Base-by-base conservation (phyloP, 768 basidiomycete genomes). In the Lentinus brumalis region DNA sequence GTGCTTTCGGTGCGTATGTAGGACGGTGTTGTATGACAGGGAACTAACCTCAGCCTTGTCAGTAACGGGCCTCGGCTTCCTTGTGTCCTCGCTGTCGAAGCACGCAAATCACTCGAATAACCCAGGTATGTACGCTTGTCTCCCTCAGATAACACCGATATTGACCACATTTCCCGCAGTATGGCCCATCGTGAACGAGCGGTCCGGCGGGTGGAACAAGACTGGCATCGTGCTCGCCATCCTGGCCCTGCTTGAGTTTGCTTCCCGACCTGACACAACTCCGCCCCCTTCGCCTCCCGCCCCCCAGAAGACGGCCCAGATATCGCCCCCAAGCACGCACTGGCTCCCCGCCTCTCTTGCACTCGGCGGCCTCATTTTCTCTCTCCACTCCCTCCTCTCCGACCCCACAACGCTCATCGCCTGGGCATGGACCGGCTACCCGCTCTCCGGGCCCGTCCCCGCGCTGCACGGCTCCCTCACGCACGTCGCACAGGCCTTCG, bases 351-450 rank as follows among this genome's bases (percentile, higher is more conserved):
- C 74, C 2, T 82, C 87, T 0, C 63, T 90, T 12, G 82, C 88
- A 0, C 76, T 92, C 9, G 91, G 89, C 2, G 81, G 84, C 35
- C 75, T 91, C 31, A 70, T 94, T 10, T 94, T 90, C 75, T 82
- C 83, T 12, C 69, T 93, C 0, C 89, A 94, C 66, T 86, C 84
- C 49, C 79, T 92, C 45, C 75, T 93, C 53, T 81, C 86, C 3
- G 93, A 96, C 59, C 77, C 89, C 1, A 88, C 86, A 64, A 91
- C 92, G 0, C 81, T 94, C 47, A 80, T 94, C 59, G 85, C 91
- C 18, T 94, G 91, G 89, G 88, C 90, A 2, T 96, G 93, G 93
- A 89, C 91, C 0, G 93, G 93, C n/a, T 95, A 88, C 64, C 82
- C 85, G 21, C 76, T 87, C 38, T 81, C 76, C 52, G 93, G 93